These are phyloP conservation scores for Eutrema heterophyllum DNA, from an alignment of 345 rosid species.

Conservation along the genomic window DNA sequence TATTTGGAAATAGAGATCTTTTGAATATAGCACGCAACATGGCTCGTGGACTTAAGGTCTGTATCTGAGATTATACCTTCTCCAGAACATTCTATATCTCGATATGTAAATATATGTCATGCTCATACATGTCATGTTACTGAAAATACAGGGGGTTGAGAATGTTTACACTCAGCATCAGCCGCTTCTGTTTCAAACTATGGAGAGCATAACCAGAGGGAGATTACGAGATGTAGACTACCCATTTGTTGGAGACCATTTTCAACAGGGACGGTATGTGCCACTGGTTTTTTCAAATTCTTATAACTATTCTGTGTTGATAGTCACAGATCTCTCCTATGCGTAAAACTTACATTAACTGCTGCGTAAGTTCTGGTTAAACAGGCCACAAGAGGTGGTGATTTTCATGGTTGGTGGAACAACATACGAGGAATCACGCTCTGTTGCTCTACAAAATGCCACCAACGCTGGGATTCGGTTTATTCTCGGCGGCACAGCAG, in stretches of 20 bases:
- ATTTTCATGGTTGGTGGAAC: conserved; percentile 96
- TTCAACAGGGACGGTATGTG: conserved; percentile 91
- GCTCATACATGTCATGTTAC: not conserved
- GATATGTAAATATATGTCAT: not conserved
- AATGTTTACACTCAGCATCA: conserved; percentile 98
- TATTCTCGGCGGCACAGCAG: conserved; percentile 71
- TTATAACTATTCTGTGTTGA: not conserved
- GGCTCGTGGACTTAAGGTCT: conserved; percentile 99
- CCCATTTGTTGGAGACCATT: conserved; percentile 92
- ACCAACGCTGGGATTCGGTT: conserved; percentile 79
- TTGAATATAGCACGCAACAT: conserved; percentile 96
- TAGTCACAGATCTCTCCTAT: not conserved
- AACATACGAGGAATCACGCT: conserved; percentile 90
- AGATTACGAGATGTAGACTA: conserved; percentile 90
- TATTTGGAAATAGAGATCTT: conserved; percentile 90
- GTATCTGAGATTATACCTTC: conserved; percentile 15
- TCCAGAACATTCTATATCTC: not conserved
- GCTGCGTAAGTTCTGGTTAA: not conserved
- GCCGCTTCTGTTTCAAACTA: conserved; percentile 89
- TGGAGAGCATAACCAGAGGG: conserved; percentile 91
- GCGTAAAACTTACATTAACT: not conserved
- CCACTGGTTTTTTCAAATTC: not conserved
- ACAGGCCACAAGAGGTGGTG: conserved; percentile 91
- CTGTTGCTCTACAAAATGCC: conserved; percentile 76
- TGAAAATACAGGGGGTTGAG: conserved; percentile 70